phyloP scores from a whole-genome alignment of 2,329 filamentous ascomycete genomes.

The Colletotrichum acutatum region DNA sequence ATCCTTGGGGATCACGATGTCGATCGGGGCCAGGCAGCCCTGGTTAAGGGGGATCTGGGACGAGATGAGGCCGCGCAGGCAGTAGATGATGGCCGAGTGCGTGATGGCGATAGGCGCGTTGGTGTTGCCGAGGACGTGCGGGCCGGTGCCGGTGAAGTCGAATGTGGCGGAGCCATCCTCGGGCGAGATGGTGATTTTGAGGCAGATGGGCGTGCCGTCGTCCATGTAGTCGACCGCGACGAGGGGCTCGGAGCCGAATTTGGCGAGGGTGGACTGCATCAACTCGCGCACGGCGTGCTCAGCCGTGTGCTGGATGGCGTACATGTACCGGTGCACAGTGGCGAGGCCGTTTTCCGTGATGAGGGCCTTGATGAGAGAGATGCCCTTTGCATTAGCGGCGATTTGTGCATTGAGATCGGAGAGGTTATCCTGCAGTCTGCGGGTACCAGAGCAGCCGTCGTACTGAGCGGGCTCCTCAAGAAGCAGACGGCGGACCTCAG shows the following conservation, averaged over 20 bases:
- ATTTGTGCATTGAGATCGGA: slow-evolving; percentile 82
- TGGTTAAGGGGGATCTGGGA: slow-evolving; percentile 89
- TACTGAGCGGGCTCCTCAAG: slow-evolving; percentile 72
- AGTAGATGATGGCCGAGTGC: slow-evolving; percentile 64
- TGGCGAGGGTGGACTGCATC: slow-evolving; percentile 53
- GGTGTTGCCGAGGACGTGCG: slow-evolving; percentile 53
- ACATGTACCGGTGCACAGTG: slow-evolving; percentile 61
- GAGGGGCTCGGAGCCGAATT: slow-evolving; percentile 76
- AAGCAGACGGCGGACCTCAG: slow-evolving; percentile 73
- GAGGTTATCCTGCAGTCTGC: slow-evolving; percentile 79
- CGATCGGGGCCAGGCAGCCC: slow-evolving; percentile 82
- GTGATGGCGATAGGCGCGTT: slow-evolving; percentile 46
- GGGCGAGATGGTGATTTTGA: slow-evolving; percentile 64
- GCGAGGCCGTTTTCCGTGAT: slow-evolving; percentile 83
- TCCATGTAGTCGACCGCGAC: slow-evolving; percentile 80
- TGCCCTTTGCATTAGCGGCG: slow-evolving; percentile 80
- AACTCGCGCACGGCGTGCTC: slow-evolving; percentile 32
- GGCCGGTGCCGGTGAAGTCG: slow-evolving; percentile 59
- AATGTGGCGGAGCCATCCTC: slow-evolving; percentile 75
- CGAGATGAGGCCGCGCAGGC: slow-evolving; percentile 81
- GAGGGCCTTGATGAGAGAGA: slow-evolving; percentile 77
- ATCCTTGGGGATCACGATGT: slow-evolving; percentile 77
- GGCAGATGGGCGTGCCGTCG: slow-evolving; percentile 55
- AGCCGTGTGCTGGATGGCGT: slow-evolving; percentile 35
- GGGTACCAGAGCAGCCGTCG: slow-evolving; percentile 75